phyloP scores from a whole-genome alignment of 106 monocot genomes.

The Allium cepa region DNA sequence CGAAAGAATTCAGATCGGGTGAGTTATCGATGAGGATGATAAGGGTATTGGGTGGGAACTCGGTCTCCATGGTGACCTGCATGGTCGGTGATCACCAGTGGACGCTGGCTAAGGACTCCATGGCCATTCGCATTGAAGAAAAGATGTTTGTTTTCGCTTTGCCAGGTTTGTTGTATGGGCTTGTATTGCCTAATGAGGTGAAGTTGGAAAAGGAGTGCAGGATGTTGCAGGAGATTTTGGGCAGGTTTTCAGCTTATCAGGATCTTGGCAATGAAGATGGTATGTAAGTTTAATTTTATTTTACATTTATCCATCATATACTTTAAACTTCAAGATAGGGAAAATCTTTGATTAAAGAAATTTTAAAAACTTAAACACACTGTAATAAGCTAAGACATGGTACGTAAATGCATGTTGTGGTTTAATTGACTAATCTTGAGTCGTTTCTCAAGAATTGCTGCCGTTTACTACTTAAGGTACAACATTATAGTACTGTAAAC shows the following conservation, averaged over 20 bases:
- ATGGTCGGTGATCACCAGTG: slow-evolving; percentile 43
- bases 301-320: too few species aligned
- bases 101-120: slow-evolving; percentile 39
- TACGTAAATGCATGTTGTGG: too few species aligned
- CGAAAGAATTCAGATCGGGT: slow-evolving; percentile 21
- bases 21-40: slow-evolving; percentile 25
- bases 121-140: slow-evolving; percentile 10
- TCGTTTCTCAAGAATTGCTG: too few species aligned
- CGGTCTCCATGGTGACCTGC: slow-evolving; percentile 27
- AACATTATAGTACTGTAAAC: too few species aligned
- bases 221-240: slow-evolving; percentile 23
- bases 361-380: too few species aligned
- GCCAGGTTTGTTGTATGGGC: slow-evolving; percentile 41
- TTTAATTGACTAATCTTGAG: too few species aligned
- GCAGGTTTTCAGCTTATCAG: slow-evolving; percentile 27
- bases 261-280: slow-evolving; percentile 20
- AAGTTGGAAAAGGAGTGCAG: not conserved
- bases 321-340: too few species aligned
- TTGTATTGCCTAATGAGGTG: slow-evolving; percentile 6
- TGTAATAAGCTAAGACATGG: too few species aligned
- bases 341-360: too few species aligned
- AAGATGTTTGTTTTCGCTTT: slow-evolving; percentile 24
- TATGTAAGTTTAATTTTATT: not conserved
- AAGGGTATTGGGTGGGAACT: slow-evolving; percentile 1
- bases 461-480: too few species aligned